Percentiles rank a stretch among this genome's conserved stretches.
Conservation (phyloP, 2,329 filamentous ascomycete species). For the Colletotrichum chlorophyti region DNA sequence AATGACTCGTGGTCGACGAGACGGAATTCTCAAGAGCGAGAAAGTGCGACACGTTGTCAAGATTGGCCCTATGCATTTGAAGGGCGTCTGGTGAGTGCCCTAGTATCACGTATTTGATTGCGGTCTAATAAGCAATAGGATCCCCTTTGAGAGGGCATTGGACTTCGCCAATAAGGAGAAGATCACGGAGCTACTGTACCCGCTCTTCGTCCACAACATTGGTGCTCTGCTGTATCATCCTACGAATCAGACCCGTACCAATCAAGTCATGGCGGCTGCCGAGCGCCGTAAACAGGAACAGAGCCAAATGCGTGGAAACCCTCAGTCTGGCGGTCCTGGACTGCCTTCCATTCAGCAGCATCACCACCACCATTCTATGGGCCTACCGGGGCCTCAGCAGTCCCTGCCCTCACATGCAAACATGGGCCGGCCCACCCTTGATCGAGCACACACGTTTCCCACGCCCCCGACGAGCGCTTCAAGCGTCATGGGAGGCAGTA, state of each 20-base stretch:
- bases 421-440: constrained; percentile 77
- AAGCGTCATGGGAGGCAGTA: constrained; percentile 74
- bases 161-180: constrained; percentile 99
- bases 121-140: constrained; percentile 67
- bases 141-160: constrained; percentile 95
- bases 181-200: constrained; percentile 94
- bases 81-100: constrained; percentile 85
- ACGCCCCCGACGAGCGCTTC: constrained; percentile 94
- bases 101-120: background rate
- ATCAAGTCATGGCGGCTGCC: constrained; percentile 85
- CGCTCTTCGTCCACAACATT: constrained; percentile 97
- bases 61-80: constrained; percentile 98
- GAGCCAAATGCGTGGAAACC: constrained; percentile 66
- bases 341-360: constrained; percentile 74
- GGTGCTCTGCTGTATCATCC: constrained; percentile 93
- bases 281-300: constrained; percentile 78
- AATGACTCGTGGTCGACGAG: constrained; percentile 94
- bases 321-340: constrained; percentile 55
- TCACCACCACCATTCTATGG: constrained; percentile 64
- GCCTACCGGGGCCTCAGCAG: constrained; percentile 62
- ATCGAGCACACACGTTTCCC: constrained; percentile 90
- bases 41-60: constrained; percentile 97
- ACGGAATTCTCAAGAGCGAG: constrained; percentile 97
- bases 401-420: constrained; percentile 70
- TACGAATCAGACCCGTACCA: constrained; percentile 82